A percentile compares a stretch with the other conserved stretches of the same genome.
phyloP scores from a whole-genome alignment of 495 filamentous ascomycete species.

The Bacidia gigantensis region DNA sequence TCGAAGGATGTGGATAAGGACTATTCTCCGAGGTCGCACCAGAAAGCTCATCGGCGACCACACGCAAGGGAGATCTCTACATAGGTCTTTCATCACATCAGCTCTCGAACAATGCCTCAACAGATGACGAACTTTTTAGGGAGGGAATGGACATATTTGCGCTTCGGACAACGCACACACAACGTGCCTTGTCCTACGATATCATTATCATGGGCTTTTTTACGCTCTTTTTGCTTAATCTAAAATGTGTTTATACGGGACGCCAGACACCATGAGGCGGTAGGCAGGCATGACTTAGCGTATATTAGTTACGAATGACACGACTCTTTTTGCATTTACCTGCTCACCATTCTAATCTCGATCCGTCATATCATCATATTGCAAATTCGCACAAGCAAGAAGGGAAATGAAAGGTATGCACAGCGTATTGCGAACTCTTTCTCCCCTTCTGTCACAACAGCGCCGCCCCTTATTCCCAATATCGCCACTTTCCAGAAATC shows the following conservation, averaged over 20 bases:
- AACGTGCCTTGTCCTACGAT: background rate
- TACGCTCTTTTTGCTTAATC: background rate
- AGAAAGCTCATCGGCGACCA: background rate
- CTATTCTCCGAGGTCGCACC: conserved; percentile 3
- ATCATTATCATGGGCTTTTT: background rate
- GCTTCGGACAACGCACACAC: background rate
- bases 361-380: background rate
- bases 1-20: conserved; percentile 7
- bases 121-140: background rate
- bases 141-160: too few species aligned
- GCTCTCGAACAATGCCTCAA: background rate
- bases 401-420: too few species aligned
- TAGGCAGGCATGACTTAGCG: background rate
- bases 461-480: too few species aligned
- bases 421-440: too few species aligned
- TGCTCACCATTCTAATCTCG: too few species aligned
- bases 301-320: background rate
- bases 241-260: background rate
- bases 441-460: too few species aligned
- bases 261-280: background rate
- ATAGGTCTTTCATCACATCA: background rate
- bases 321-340: background rate
- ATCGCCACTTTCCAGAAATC: too few species aligned
- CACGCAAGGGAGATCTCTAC: background rate
- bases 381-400: too few species aligned